Conservation (phyloP, 768 basidiomycete species). For the Boletales sp. region DNA sequence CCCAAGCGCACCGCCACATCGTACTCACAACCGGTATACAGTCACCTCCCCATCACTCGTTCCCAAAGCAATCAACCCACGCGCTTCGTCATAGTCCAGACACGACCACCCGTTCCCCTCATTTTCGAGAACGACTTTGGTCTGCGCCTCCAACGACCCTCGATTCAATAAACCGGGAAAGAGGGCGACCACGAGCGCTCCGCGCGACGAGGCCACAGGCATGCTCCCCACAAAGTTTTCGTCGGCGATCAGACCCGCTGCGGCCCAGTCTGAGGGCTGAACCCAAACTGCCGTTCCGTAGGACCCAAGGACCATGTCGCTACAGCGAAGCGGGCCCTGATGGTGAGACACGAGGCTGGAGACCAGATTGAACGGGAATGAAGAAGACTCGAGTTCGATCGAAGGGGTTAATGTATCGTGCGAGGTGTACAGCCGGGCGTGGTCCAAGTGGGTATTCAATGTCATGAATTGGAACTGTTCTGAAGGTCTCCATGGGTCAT, state of each 20-base stretch:
- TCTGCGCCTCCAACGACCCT: conserved; percentile 17
- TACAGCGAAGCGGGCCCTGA: conserved; percentile 53
- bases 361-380: conserved; percentile 47
- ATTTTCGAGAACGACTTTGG: conserved; percentile 34
- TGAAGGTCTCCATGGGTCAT: conserved; percentile 57
- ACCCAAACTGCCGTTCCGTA: conserved; percentile 64
- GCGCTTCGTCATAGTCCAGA: conserved; percentile 59
- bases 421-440: background rate
- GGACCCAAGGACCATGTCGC: conserved; percentile 49
- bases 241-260: conserved; percentile 35
- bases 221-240: conserved; percentile 11
- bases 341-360: conserved; percentile 33
- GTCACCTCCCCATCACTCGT: conserved; percentile 46
- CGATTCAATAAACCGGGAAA: conserved; percentile 42
- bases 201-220: conserved; percentile 22
- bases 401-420: background rate
- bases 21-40: conserved; percentile 27
- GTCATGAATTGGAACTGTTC: conserved; percentile 51
- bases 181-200: conserved; percentile 45
- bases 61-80: conserved; percentile 51
- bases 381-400: conserved; percentile 26
- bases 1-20: background rate
- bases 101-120: conserved; percentile 42
- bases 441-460: conserved; percentile 34
- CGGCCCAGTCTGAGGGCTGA: conserved; percentile 47